Base-by-base conservation (phyloP, 495 filamentous ascomycete species). In the Penicillium bovifimosum region DNA sequence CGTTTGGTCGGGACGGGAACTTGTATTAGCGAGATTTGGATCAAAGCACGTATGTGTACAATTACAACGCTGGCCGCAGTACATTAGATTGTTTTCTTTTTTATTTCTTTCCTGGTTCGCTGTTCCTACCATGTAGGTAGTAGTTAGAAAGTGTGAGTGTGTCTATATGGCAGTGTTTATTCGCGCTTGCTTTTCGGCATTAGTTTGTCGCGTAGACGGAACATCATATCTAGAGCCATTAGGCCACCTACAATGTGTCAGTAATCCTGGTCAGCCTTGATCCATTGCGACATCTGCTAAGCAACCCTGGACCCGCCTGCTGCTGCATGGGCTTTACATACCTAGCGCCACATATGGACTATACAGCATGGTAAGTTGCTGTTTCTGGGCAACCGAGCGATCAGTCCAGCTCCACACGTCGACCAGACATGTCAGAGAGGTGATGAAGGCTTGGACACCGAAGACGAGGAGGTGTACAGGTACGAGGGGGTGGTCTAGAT, bases 261-360 rank as follows among this genome's bases (percentile, higher is more conserved):
- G 54, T 27, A 35, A 31, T 42, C 42, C n/a, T n/a, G 45, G 17
- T n/a, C 5, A 50, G 10, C 35, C 36, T 20, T 28, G 18, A 40
- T 11, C 24, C 52, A 24, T 48, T 28, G 39, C 46, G 24, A 18
- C 33, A 36, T 44, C 9, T 31, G 41, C 4, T 1, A 38, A 29
- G 20, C 41, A 46, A 29, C 17, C 33, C 17, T 31, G 20, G 47
- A 35, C n/a, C n/a, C 10, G 41, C 11, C 49, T 33, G 32, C 32
- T 34, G 9, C 29, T 13, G 47, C 33, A 35, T 20, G 16, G 14
- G 29, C n/a, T 35, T 9, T 32, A 84, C 85, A 73, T 71, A 90
- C 88, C 85, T 31, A 92, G 61, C 24, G 79, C 75, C 29, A 89
- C 65, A 76, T 88, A 95, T 5, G 86, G 86, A 11, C 77, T 81